Evolutionary conservation across 2,329 filamentous ascomycete genomes (phyloP).

Genomic region (Hymenoscyphus occultus): DNA sequence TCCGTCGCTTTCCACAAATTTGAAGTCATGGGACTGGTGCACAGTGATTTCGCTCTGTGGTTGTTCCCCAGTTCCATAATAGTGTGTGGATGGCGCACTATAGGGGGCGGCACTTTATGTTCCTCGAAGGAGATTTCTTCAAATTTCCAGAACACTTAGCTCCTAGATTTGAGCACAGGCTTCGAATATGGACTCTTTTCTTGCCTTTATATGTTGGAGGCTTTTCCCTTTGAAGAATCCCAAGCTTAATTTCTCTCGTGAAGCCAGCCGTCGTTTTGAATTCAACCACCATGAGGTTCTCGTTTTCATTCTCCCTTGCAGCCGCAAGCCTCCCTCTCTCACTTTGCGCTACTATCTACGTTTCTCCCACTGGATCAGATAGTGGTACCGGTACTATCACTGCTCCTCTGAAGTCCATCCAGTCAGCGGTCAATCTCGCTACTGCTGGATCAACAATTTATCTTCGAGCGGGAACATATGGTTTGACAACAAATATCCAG

Average conservation of each 20-base stretch:
- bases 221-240: not conserved
- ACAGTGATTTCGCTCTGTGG: not conserved
- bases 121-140: slow-evolving; percentile 5
- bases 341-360: slow-evolving; percentile 37
- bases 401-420: slow-evolving; percentile 45
- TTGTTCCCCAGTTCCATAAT: not conserved
- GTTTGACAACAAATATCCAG: slow-evolving; percentile 46
- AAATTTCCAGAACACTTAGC: not conserved
- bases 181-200: not conserved
- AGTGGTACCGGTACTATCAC: slow-evolving; percentile 39
- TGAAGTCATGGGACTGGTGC: not conserved
- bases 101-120: not conserved
- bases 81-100: not conserved
- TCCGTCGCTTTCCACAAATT: not conserved
- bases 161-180: not conserved
- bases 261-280: not conserved
- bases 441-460: slow-evolving; percentile 46
- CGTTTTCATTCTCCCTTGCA: not conserved
- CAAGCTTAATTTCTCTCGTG: not conserved
- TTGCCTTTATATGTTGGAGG: not conserved
- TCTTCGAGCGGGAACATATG: slow-evolving; percentile 45
- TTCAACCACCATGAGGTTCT: not conserved
- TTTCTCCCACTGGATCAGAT: slow-evolving; percentile 44
- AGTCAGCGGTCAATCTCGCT: slow-evolving; percentile 45
- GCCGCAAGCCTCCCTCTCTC: slow-evolving; percentile 3